Evolutionary conservation across 2,329 filamentous ascomycete species (phyloP), one percentile per base, ranked within the genome.

Genomic region (Pseudogymnoascus sp.): DNA sequence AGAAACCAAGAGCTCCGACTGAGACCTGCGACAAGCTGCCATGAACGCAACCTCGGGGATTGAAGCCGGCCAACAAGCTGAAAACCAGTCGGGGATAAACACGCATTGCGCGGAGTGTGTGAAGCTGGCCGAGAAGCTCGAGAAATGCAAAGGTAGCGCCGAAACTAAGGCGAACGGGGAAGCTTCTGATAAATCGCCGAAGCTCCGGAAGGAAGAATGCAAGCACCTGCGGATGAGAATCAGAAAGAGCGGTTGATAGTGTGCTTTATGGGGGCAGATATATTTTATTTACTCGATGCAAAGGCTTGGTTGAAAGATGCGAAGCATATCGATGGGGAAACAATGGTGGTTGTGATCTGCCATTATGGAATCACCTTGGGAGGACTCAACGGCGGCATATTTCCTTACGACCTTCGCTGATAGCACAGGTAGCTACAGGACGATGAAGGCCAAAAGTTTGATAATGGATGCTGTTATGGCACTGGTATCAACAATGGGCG

Each of bases 51-150:
- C 47, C 5, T 54, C n/a, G n/a, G 28, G 16, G 47, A 8, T n/a
- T 18, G 28, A 4, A 6, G 28, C 47, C n/a, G 16, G 28, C 7
- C 47, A 33, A 33, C 16, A 20, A 16, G 9, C 16, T 20, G 47
- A 20, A 12, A 35, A 18, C 28, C 47, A 54, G 4, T 54, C 16
- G n/a, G 47, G 16, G 9, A 33, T 54, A 8, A 54, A 54, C 33
- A 20, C 3, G 16, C 11, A 54, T 35, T 54, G 47, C 9, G 75
- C 71, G 4, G 74, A 76, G 0, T 72, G 71, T 65, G 81, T 20
- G 14, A 58, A 61, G 35, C 22, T 61, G 5, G 60, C 60, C 6
- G 30, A 38, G 25, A 61, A 59, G 67, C 38, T 60, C 6, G 47
- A 54, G 28, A 54, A 54, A 14, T 54, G 47, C 47, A 54, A 54